phyloP scores from a whole-genome alignment of 306 rosid genomes.

The Trifolium dubium region DNA sequence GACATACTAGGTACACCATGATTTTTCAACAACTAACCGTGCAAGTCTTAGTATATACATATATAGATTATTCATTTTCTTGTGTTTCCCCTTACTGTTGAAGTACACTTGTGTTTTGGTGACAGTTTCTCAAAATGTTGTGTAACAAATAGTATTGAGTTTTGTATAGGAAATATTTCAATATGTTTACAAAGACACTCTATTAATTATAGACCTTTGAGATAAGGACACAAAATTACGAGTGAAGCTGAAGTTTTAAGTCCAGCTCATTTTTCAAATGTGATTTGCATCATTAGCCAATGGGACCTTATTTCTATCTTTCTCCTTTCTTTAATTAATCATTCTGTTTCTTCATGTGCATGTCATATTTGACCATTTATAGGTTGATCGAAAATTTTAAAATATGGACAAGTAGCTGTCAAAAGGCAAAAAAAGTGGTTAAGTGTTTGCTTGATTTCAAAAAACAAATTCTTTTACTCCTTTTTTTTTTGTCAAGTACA shows the following conservation, averaged over 20 bases:
- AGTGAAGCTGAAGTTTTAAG: conserved; percentile 51
- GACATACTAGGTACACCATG: conserved; percentile 32
- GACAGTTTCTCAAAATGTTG: conserved; percentile 6
- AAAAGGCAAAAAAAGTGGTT: conserved; percentile 8
- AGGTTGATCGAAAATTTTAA: background rate
- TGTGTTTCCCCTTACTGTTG: conserved; percentile 12
- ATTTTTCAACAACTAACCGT: conserved; percentile 42
- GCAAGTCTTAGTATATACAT: conserved; percentile 39
- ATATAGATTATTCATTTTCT: conserved; percentile 32
- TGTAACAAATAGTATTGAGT: background rate
- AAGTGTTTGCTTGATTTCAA: background rate
- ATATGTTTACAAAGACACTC: conserved; percentile 44
- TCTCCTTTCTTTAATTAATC: background rate
- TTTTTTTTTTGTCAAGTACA: too few species aligned
- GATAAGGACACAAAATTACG: conserved; percentile 27
- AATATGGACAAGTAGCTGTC: background rate
- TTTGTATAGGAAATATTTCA: background rate
- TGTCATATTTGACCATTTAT: conserved; percentile 38
- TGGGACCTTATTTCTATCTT: conserved; percentile 32
- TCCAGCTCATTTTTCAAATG: conserved; percentile 53
- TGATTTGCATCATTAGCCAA: conserved; percentile 33
- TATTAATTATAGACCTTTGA: conserved; percentile 40
- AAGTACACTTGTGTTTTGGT: conserved; percentile 18
- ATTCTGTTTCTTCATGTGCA: conserved; percentile 37
- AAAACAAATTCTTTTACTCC: too few species aligned